Evolutionary conservation across 768 basidiomycete genomes (phyloP).

Genomic region (Mycena sanguinolenta): DNA sequence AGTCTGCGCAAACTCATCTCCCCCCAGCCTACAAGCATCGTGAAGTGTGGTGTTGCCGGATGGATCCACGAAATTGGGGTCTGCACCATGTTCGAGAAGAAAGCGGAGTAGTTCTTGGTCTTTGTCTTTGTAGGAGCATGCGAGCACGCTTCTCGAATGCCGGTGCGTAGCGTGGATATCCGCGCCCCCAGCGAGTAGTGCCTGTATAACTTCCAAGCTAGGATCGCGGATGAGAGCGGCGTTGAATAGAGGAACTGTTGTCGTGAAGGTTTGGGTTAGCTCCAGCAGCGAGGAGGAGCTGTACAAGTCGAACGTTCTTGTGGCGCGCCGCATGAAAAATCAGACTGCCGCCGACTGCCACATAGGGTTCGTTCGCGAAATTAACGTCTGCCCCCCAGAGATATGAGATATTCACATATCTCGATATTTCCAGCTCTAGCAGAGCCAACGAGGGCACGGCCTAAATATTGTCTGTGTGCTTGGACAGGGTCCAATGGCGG

Average conservation of each 20-base stretch:
- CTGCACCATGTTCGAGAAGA: background rate
- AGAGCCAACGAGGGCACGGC: background rate
- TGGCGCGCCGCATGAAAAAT: background rate
- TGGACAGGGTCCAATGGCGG: background rate
- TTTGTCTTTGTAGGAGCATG: background rate
- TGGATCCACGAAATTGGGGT: background rate
- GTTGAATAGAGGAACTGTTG: background rate
- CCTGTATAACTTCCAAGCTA: background rate
- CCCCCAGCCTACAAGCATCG: background rate
- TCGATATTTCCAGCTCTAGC: background rate
- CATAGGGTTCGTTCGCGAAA: background rate
- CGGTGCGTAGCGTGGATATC: background rate
- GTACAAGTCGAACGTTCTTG: background rate
- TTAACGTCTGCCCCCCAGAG: background rate
- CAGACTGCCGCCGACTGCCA: no score
- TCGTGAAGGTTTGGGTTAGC: background rate
- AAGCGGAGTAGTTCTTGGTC: background rate
- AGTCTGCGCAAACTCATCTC: background rate
- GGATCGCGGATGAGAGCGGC: background rate
- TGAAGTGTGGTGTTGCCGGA: background rate
- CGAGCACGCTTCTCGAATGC: background rate
- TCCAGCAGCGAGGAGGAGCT: background rate
- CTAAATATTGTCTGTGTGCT: background rate
- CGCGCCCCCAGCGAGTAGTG: background rate
- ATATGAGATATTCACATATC: background rate